Evolutionary conservation across 139 green algal genomes (phyloP), one percentile per base, ranked within the genome.

Genomic region (Eudorina sp.): DNA sequence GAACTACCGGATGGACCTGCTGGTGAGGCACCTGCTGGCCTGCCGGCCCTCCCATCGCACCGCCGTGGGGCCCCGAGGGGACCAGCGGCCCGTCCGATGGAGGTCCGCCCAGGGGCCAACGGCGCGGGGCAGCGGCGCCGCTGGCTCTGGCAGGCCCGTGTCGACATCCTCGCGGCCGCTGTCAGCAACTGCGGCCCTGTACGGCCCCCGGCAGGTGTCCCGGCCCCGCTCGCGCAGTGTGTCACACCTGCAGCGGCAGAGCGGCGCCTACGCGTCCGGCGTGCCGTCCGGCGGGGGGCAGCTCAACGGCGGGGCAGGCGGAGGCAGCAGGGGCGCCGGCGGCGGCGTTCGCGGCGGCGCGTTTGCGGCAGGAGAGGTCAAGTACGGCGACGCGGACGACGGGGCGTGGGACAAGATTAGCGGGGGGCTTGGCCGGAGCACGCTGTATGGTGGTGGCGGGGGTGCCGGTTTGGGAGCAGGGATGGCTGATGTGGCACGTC

Each of bases 1-100:
- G 83, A 60, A 48, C 64, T 68, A 66, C 51, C 84, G 84, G 2
- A 89, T 89, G 84, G 84, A 89, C 34, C 1, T 82, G 38, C 84
- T 89, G 34, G 40, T 76, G 4, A 13, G 29, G 45, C 84, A 89
- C 84, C 72, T 89, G 53, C 36, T 84, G 48, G 84, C 72, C 11
- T 89, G 84, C 72, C 72, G 84, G 16, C 84, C 84, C 53, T 89
- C 84, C 53, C 27, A 40, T n/a, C 78, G 60, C 27, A 21, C 53
- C 2, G 34, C 2, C 36, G 45, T 2, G 2, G n/a, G 34, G 6
- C 5, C n/a, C 29, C 34, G n/a, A n/a, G 11, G 25, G 31, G 46
- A 53, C 7, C 51, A 23, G 16, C 29, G 4, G 18, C 34, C 31
- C 14, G 11, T 53, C 14, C 69, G 69, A 18, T 38, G 8, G 38